phyloP scores from a whole-genome alignment of 768 basidiomycete species.

The Tricholoma saponaceum region DNA sequence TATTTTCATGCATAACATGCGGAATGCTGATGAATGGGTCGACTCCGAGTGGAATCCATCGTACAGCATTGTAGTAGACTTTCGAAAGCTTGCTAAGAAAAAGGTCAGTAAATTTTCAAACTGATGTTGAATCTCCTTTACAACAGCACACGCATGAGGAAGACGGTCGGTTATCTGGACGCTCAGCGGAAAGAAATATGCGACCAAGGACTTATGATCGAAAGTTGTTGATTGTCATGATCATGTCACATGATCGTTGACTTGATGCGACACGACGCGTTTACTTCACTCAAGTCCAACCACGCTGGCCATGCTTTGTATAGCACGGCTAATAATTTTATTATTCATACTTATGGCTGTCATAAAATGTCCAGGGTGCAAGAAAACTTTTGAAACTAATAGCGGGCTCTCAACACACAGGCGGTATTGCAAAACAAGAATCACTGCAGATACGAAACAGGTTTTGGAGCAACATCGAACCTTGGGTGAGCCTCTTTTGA shows the following conservation, averaged over 20 bases:
- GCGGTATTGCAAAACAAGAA: neutral
- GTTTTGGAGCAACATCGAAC: neutral
- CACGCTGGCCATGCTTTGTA: neutral
- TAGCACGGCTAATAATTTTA: constrained; percentile 1
- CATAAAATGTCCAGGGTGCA: neutral
- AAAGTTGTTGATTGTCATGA: too few species aligned
- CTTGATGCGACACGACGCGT: too few species aligned
- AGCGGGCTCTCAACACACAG: neutral
- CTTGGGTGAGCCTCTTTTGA: too few species aligned
- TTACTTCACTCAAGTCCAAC: neutral
- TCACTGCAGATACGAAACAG: too few species aligned
- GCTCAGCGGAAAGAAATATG: neutral
- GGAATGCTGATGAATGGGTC: too few species aligned
- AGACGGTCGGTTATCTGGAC: neutral
- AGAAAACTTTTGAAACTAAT: neutral
- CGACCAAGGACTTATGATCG: neutral
- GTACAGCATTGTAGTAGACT: too few species aligned
- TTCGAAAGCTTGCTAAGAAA: too few species aligned
- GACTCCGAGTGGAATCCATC: too few species aligned
- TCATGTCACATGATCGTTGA: neutral
- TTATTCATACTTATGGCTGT: neutral
- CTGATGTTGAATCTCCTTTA: neutral
- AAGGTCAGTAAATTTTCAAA: too few species aligned
- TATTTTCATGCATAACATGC: neutral
- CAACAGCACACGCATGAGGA: neutral